These are phyloP conservation scores for Acrodontium crateriforme DNA, from an alignment of 2,329 filamentous ascomycete genomes.

Conservation along the genomic window DNA sequence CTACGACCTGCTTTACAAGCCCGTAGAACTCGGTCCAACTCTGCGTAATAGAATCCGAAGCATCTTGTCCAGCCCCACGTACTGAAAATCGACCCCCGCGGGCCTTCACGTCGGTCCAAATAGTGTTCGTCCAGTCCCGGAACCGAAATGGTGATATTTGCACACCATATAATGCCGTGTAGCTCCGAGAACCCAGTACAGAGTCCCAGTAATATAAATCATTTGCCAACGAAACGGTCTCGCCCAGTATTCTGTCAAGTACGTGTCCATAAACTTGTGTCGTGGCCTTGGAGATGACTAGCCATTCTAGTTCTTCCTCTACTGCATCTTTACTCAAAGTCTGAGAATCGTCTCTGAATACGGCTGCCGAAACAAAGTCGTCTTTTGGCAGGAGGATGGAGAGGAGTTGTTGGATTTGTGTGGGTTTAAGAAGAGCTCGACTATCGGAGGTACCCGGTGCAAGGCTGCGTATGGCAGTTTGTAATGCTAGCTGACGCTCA, in stretches of 20 bases:
- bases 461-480: conserved; percentile 17
- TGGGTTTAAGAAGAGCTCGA: conserved; percentile 8
- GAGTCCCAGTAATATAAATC: conserved; percentile 96
- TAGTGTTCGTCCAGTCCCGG: conserved; percentile 56
- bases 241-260: conserved; percentile 62
- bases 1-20: conserved; percentile 62
- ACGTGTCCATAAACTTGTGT: conserved; percentile 80
- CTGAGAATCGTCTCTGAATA: conserved; percentile 7
- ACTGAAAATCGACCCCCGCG: conserved; percentile 14
- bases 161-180: conserved; percentile 68
- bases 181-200: conserved; percentile 62
- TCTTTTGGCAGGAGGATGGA: conserved; percentile 9
- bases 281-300: conserved; percentile 79
- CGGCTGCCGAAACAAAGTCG: conserved; percentile 4
- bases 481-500: conserved; percentile 17
- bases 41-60: conserved; percentile 16
- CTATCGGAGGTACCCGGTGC: conserved; percentile 14
- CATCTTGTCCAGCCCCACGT: conserved; percentile 15
- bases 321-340: conserved; percentile 30
- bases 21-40: conserved; percentile 51
- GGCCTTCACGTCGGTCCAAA: conserved; percentile 49
- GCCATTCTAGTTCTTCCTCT: conserved; percentile 75
- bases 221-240: conserved; percentile 69
- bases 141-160: conserved; percentile 71
- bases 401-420: conserved; percentile 8